Evolutionary conservation across 1,284 basidiomycete genomes (phyloP).

Genomic region (Chalciporus piperatoides): DNA sequence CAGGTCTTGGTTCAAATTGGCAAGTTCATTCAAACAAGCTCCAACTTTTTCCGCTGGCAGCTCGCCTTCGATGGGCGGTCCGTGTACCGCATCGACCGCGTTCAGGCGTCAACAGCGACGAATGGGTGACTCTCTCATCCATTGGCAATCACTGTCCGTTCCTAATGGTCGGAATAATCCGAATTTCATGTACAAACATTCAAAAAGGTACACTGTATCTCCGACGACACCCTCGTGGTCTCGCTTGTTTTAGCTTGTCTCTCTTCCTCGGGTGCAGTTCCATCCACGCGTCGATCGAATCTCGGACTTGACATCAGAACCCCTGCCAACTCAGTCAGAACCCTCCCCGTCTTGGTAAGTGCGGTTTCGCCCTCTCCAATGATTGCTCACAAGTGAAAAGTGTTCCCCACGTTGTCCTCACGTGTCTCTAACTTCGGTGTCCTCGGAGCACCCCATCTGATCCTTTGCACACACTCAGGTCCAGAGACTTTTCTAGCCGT

Average conservation of each 20-base stretch:
- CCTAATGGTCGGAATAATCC: no score
- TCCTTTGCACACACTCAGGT: not conserved
- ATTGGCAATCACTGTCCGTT: constrained; percentile 4
- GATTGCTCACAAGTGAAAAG: not conserved
- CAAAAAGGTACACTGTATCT: no score
- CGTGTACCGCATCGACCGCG: no score
- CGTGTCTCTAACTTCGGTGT: not conserved
- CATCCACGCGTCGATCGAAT: not conserved
- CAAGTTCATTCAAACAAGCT: no score
- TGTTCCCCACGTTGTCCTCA: not conserved
- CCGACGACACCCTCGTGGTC: no score
- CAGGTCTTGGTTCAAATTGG: no score
- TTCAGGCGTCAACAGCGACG: not conserved
- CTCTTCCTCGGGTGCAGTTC: no score
- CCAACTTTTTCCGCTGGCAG: no score
- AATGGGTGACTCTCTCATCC: not conserved
- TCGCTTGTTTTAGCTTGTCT: no score
- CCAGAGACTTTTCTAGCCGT: no score
- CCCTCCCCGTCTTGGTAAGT: not conserved
- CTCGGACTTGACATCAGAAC: not conserved
- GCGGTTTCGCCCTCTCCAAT: not conserved
- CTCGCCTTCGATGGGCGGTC: not conserved
- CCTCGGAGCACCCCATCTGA: not conserved
- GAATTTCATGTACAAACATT: no score
- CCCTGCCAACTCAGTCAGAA: no score